Base-by-base conservation (phyloP, 164 flowering plant species). In the Magnolia kwangsiensis region DNA sequence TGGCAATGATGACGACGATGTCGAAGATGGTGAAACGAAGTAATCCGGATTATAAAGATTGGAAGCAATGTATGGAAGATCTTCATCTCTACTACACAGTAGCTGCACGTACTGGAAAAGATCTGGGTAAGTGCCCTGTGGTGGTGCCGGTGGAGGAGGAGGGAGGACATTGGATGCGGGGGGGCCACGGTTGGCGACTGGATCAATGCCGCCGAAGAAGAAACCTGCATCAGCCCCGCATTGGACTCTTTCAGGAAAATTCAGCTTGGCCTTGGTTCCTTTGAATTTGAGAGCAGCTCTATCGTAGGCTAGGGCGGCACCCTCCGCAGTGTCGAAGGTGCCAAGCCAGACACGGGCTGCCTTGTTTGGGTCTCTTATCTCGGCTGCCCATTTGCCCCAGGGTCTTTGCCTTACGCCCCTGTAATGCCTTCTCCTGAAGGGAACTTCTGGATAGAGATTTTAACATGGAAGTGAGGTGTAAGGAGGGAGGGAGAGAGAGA, bases 351-450 rank as follows among this genome's bases (percentile, higher is more conserved):
- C 96, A 10, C 96, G 78, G 1, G 96, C 94, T 18, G 92, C 93
- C 72, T 92, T 92, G 70, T 88, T 84, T 0, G 96, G 96, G 72
- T 92, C 96, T 0, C 96, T 90, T 58, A 92, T 92, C 82, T 92
- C 96, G 0, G 96, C 93, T n/a, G 96, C 96, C 90, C 89, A 91
- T 72, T 90, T 91, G 0, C 96, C 96, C 96, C 96, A 91, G 64
- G 96, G 96, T 67, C 96, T 77, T 73, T 92, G 96, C 81, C 96
- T 82, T 1, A 92, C 96, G 66, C 96, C 96, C 87, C 96, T 88
- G 65, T 92, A 92, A 79, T 87, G 88, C 77, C 90, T 89, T 81
- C 85, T 85, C 76, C 84, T 81, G 18, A 51, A 45, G 21, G 67
- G 67, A 73, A 31, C 75, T 61, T 29, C 29, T 45, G 72, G 58